Evolutionary conservation across 306 rosid species (phyloP).

Genomic region (Rosa lucieae): DNA sequence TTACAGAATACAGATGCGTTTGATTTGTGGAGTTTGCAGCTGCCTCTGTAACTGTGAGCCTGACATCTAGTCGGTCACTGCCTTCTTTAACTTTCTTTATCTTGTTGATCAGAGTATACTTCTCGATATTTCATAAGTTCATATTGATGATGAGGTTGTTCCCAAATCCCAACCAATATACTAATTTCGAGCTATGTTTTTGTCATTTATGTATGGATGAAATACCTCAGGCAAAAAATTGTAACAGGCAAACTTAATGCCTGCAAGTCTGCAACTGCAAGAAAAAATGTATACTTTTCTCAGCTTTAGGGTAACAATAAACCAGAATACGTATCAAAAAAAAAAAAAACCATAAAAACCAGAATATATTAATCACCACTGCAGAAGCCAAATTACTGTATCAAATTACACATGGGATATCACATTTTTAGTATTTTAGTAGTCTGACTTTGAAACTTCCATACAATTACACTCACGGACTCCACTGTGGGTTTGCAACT

Average conservation of each 20-base stretch:
- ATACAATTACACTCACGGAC: not conserved
- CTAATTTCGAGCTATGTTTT: not conserved
- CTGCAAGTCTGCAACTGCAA: not conserved
- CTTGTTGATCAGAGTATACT: not conserved
- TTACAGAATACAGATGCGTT: not conserved
- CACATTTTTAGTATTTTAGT: not conserved
- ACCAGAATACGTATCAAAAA: not conserved
- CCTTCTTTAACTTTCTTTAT: not conserved
- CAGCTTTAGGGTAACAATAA: not conserved
- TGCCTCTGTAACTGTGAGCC: not conserved
- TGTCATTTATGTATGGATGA: not conserved
- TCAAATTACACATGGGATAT: not conserved
- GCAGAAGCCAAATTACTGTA: not conserved
- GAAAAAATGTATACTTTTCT: not conserved
- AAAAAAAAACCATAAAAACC: not conserved
- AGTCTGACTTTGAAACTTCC: not conserved
- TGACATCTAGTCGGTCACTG: not conserved
- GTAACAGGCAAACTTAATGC: not conserved
- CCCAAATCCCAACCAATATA: not conserved
- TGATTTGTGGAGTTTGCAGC: not conserved
- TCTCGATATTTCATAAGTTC: not conserved
- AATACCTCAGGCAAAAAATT: not conserved
- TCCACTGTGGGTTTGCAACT: not conserved
- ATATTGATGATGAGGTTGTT: not conserved
- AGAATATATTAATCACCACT: not conserved